Evolutionary conservation across 73 alveolate species (phyloP).

Genomic region (Paramecium biaurelia): DNA sequence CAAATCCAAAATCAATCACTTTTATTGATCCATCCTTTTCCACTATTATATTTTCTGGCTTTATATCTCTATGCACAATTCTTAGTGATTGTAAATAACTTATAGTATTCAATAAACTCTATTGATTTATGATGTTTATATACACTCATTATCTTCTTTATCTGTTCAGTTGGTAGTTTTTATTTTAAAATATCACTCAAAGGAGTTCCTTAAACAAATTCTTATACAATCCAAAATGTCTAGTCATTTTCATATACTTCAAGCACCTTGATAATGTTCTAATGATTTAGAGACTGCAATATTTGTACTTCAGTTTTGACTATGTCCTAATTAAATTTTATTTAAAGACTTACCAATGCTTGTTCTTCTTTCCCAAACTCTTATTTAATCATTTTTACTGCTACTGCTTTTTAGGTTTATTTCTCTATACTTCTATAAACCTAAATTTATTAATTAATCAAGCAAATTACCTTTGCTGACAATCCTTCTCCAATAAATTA

Average conservation of each 20-base stretch:
- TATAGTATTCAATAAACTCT: not conserved
- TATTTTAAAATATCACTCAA: not conserved
- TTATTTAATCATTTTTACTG: constrained; percentile 33
- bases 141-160: not conserved
- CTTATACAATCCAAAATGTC: constrained; percentile 51
- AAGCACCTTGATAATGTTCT: not conserved
- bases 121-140: not conserved
- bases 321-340: not conserved
- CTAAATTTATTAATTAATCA: not conserved
- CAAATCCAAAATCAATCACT: constrained; percentile 42
- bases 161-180: not conserved
- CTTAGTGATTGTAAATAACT: not conserved
- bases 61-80: constrained; percentile 37
- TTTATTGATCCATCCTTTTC: not conserved
- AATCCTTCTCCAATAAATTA: constrained; percentile 32
- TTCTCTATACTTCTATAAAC: not conserved
- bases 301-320: constrained; percentile 17
- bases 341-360: not conserved
- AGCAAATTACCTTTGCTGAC: constrained; percentile 8
- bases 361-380: not conserved
- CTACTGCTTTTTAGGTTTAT: not conserved
- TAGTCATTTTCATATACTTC: constrained; percentile 38
- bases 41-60: constrained; percentile 37
- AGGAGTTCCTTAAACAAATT: not conserved
- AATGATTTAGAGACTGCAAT: not conserved